Base-by-base conservation (phyloP, 2,329 filamentous ascomycete species). In the Fusarium sp. region DNA sequence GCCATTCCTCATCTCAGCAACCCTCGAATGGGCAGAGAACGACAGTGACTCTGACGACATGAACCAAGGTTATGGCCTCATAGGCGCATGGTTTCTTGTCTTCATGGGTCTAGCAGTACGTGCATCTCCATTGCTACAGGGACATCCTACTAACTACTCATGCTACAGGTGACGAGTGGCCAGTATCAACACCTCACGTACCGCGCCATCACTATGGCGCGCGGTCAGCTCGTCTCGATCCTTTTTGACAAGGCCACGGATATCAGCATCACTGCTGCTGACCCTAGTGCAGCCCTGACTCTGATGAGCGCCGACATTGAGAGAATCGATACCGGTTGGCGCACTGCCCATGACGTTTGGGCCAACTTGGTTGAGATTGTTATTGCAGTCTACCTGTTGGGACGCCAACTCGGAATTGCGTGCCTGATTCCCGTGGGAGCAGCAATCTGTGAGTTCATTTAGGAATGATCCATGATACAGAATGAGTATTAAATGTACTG, bases 271-370 rank as follows among this genome's bases (percentile, higher is more conserved):
- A 74, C 77, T 3, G 70, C 78, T 3, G 76, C 79, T 14, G 81
- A 82, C 28, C 79, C 83, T 2, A 79, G 81, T 0, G 80, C 81
- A 1, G 78, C 83, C 0, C 70, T 86, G 50, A 86, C 85, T 8
- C 74, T 86, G 11, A 86, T 86, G 82, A 84, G 80, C 42, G 78
- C 83, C 7, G 85, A 87, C 42, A 79, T 85, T 22, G 84, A 84
- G 58, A 79, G 81, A 1, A 82, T 86, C 16, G 76, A 77, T 5
- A 70, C 75, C 1, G 81, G 81, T 1, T 80, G 82, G 50, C 73
- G 77, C n/a, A 78, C 71, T 0, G 67, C 84, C 35, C 85, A 86
- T 55, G 83, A 85, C 30, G 62, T 82, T 5, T 85, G 83, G 83
- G 82, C 80, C 3, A 81, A 78, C 38, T 58, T 80, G 3, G 72